These are phyloP conservation scores for Calonectria naviculata DNA, from an alignment of 2,329 filamentous ascomycete species.

Conservation along the genomic window DNA sequence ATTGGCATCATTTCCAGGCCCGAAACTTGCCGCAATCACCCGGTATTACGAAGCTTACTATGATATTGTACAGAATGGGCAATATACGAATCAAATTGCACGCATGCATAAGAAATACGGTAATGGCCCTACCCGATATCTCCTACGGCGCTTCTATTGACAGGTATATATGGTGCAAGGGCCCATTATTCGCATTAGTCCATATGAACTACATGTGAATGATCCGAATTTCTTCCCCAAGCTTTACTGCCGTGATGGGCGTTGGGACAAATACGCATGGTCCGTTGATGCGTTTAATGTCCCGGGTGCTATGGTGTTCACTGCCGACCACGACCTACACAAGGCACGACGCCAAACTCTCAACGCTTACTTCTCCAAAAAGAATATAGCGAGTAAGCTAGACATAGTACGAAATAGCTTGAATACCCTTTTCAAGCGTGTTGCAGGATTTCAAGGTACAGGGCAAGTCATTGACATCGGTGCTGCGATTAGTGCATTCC, in stretches of 20 bases:
- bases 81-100: not conserved
- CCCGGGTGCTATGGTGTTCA: not conserved
- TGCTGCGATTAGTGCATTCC: not conserved
- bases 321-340: not conserved
- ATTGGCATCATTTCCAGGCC: not conserved
- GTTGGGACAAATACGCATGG: not conserved
- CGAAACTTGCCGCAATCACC: slow-evolving; percentile 1
- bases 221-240: not conserved
- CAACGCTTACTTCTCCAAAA: not conserved
- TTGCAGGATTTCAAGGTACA: not conserved
- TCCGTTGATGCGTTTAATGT: not conserved
- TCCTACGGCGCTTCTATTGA: not conserved
- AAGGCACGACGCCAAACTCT: not conserved
- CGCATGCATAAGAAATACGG: slow-evolving; percentile 5
- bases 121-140: not conserved
- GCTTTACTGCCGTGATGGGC: not conserved
- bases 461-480: not conserved
- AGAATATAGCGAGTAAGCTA: not conserved
- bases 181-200: slow-evolving; percentile 7
- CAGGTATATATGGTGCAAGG: not conserved
- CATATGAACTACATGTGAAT: not conserved
- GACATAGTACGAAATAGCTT: not conserved
- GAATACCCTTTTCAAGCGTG: not conserved
- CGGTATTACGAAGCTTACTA: slow-evolving; percentile 4
- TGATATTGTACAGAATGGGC: not conserved